phyloP scores from a whole-genome alignment of 2,329 filamentous ascomycete species.

The Ascocoryne sarcoides region DNA sequence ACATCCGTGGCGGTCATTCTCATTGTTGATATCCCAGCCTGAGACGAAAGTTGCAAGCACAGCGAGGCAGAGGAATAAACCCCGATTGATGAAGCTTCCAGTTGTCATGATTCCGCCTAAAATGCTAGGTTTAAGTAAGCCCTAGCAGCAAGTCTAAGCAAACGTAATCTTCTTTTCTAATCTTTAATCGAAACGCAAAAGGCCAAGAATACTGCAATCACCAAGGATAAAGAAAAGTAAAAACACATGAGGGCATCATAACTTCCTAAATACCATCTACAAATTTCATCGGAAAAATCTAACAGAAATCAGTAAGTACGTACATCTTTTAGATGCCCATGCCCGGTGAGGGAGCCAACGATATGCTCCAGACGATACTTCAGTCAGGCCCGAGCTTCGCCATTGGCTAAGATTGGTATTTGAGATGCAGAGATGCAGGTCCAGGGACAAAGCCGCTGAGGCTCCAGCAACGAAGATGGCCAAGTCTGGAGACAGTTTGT shows the following conservation, averaged over 20 bases:
- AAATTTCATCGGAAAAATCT: not conserved
- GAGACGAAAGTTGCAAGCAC: slow-evolving; percentile 7
- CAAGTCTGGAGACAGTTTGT: not conserved
- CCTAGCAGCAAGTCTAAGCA: not conserved
- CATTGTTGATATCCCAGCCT: slow-evolving; percentile 21
- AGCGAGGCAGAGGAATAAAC: slow-evolving; percentile 3
- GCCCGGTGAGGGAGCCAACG: not conserved
- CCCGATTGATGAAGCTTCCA: not conserved
- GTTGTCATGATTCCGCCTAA: not conserved
- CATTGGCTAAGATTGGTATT: not conserved
- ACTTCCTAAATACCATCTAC: not conserved
- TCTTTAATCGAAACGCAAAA: not conserved
- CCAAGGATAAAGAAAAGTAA: not conserved
- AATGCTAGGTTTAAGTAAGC: not conserved
- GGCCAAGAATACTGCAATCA: not conserved
- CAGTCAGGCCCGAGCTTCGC: not conserved
- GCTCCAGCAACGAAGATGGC: not conserved
- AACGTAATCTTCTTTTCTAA: not conserved
- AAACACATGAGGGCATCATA: not conserved
- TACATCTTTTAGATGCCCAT: too few relatives aligned
- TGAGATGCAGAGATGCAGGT: not conserved
- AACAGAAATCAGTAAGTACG: too few relatives aligned
- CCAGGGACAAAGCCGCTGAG: not conserved
- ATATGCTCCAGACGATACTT: not conserved
- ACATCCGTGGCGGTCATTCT: slow-evolving; percentile 15